A percentile compares a stretch with the other conserved stretches of the same genome.
Evolutionary conservation across 2,329 filamentous ascomycete genomes (phyloP).

Genomic region (Pyrenophora seminiperda): DNA sequence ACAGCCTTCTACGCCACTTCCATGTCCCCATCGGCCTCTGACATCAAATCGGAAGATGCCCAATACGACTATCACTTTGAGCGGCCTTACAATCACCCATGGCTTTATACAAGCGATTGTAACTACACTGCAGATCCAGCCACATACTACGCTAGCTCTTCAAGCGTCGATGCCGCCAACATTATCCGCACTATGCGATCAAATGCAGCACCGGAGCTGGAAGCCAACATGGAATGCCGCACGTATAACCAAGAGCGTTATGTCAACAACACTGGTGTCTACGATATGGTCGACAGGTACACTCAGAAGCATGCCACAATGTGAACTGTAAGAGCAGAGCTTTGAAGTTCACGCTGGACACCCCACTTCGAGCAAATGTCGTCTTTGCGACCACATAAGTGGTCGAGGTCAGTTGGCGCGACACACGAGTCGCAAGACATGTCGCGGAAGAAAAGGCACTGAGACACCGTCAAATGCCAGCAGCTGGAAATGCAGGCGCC

Average conservation of each 20-base stretch:
- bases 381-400: no score
- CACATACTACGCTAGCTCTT: slow-evolving; percentile 37
- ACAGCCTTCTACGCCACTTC: slow-evolving; percentile 30
- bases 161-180: slow-evolving; percentile 51
- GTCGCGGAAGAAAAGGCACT: background rate
- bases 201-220: slow-evolving; percentile 46
- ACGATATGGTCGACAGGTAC: slow-evolving; percentile 55
- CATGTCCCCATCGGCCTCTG: slow-evolving; percentile 24
- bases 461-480: no score
- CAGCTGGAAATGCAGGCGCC: no score
- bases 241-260: slow-evolving; percentile 48
- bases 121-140: slow-evolving; percentile 19
- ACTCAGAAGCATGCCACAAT: slow-evolving; percentile 27
- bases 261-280: slow-evolving; percentile 52
- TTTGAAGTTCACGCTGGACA: background rate
- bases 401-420: no score
- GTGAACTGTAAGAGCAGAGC: slow-evolving; percentile 10
- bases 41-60: slow-evolving; percentile 34
- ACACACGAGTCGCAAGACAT: slow-evolving; percentile 10
- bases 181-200: slow-evolving; percentile 54
- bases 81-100: slow-evolving; percentile 25
- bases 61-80: slow-evolving; percentile 34
- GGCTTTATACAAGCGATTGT: slow-evolving; percentile 30
- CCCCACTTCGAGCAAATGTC: no score
- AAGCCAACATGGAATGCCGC: slow-evolving; percentile 50